A percentile compares a stretch with the other conserved stretches of the same genome.
Evolutionary conservation across 441 rosid species (phyloP).

Genomic region (Dalechampia spathulata): DNA sequence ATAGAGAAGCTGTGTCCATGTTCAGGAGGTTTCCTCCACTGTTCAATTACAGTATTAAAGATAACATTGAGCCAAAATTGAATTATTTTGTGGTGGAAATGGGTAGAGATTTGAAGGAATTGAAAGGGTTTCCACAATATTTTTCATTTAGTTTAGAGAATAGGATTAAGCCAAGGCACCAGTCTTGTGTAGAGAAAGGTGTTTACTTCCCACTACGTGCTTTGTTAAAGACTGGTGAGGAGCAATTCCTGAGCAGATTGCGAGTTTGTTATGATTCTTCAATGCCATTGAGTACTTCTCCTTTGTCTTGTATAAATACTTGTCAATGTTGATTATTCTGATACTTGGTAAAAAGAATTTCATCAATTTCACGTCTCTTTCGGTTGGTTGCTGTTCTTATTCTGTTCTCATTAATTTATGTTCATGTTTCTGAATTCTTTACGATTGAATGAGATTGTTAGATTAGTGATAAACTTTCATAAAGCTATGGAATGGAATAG

Average conservation of each 20-base stretch:
- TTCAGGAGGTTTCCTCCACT: constrained; percentile 72
- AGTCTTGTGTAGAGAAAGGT: constrained; percentile 57
- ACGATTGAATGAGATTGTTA: too few relatives aligned
- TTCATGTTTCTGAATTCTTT: too few relatives aligned
- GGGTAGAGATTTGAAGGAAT: constrained; percentile 74
- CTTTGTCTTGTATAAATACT: constrained; percentile 41
- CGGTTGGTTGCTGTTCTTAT: constrained; percentile 2
- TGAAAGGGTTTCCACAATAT: constrained; percentile 73
- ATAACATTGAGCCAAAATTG: constrained; percentile 62
- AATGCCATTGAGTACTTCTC: constrained; percentile 47
- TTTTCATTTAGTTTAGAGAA: constrained; percentile 80
- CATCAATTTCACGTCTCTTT: constrained; percentile 1
- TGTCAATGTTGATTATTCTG: constrained; percentile 22
- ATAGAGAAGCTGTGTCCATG: constrained; percentile 44
- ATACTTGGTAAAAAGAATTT: constrained; percentile 21
- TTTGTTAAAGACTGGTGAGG: constrained; percentile 56
- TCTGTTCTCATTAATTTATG: too few relatives aligned
- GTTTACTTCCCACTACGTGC: constrained; percentile 55
- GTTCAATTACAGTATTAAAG: constrained; percentile 63
- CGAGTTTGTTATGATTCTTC: constrained; percentile 62
- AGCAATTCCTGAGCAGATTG: constrained; percentile 44
- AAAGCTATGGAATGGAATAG: too few relatives aligned
- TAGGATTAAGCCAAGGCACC: constrained; percentile 77
- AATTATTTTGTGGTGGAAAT: constrained; percentile 63
- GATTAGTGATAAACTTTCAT: too few relatives aligned